Evolutionary conservation across 306 rosid species (phyloP).

Genomic region (Fagus sylvatica): DNA sequence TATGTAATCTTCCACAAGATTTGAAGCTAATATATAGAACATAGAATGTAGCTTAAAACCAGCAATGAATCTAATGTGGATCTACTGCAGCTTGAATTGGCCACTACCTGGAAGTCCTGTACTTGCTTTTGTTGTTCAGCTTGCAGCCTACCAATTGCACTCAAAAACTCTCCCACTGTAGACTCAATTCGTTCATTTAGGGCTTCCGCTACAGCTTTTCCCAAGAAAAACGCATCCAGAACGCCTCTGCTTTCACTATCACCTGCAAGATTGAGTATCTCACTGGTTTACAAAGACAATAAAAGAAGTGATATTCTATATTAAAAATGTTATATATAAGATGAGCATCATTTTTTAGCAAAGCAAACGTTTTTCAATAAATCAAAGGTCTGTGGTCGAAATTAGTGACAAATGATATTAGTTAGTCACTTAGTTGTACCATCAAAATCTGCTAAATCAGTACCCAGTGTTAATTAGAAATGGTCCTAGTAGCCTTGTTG

Average conservation of each 20-base stretch:
- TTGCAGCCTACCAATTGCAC: constrained; percentile 83
- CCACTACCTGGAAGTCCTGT: constrained; percentile 71
- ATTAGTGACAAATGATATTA: background rate
- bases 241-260: constrained; percentile 71
- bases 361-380: background rate
- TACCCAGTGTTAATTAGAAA: background rate
- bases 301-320: background rate
- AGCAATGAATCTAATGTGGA: constrained; percentile 4
- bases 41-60: constrained; percentile 2
- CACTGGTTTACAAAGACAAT: background rate
- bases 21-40: background rate
- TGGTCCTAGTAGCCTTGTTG: background rate
- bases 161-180: constrained; percentile 73
- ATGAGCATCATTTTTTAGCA: background rate
- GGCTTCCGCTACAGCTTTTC: constrained; percentile 93
- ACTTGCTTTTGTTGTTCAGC: constrained; percentile 89
- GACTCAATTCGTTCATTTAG: constrained; percentile 90
- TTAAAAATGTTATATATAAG: background rate
- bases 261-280: constrained; percentile 47
- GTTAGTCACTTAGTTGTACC: background rate
- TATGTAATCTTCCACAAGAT: background rate
- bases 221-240: constrained; percentile 93
- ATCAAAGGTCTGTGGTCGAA: background rate
- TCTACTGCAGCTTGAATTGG: constrained; percentile 12
- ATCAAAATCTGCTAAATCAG: background rate